Percentiles rank a stretch among this genome's conserved stretches.
These are phyloP conservation scores for Elsinoe arachidis DNA, from an alignment of 2,329 filamentous ascomycete genomes.

Conservation along the genomic window DNA sequence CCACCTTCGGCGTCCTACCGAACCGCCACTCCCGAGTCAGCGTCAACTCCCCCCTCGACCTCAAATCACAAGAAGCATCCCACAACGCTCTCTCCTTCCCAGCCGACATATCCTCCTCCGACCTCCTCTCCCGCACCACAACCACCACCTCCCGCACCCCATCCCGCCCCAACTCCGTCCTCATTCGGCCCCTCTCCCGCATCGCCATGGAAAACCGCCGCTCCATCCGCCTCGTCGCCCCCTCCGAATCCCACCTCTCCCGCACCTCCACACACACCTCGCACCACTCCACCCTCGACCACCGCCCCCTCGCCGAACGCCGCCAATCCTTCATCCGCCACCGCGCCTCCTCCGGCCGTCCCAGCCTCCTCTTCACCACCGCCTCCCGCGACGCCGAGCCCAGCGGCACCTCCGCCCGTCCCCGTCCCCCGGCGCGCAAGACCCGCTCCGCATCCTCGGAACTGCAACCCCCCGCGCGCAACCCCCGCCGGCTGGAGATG, in stretches of 20 bases:
- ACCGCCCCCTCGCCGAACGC: slow-evolving; percentile 32
- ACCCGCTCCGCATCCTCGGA: slow-evolving; percentile 25
- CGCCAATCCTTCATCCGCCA: slow-evolving; percentile 36
- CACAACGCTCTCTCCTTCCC: slow-evolving; percentile 27
- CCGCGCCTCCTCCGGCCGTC: slow-evolving; percentile 30
- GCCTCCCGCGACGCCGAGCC: slow-evolving; percentile 15
- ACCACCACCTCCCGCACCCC: slow-evolving; percentile 19
- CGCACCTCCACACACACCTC: not conserved
- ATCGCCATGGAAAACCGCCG: slow-evolving; percentile 28
- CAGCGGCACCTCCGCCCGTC: not conserved
- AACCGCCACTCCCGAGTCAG: slow-evolving; percentile 20
- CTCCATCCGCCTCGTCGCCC: slow-evolving; percentile 33
- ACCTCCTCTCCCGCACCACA: slow-evolving; percentile 29
- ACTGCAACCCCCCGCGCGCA: slow-evolving; percentile 22
- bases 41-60: slow-evolving; percentile 22
- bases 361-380: slow-evolving; percentile 33
- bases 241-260: slow-evolving; percentile 21
- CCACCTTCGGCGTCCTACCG: slow-evolving; percentile 23
- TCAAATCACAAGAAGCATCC: slow-evolving; percentile 25
- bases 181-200: slow-evolving; percentile 17
- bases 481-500: slow-evolving; percentile 22
- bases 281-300: slow-evolving; percentile 26
- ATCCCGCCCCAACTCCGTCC: slow-evolving; percentile 21
- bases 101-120: slow-evolving; percentile 34
- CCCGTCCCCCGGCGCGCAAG: not conserved